Conservation (phyloP, 768 basidiomycete species). For the Podaxis sp. region DNA sequence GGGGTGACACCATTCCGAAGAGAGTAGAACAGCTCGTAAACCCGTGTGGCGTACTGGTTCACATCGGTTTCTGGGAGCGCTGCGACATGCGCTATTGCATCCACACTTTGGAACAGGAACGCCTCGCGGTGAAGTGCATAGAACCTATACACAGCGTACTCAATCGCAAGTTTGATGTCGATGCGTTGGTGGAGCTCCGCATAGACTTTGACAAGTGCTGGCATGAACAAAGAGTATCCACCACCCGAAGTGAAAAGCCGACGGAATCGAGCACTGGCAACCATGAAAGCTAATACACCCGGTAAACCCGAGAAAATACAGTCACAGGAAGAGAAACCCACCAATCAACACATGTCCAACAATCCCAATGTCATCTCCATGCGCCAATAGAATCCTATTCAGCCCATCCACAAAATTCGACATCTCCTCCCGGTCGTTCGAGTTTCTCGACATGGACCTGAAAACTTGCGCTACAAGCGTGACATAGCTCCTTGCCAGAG, state of each 20-base stretch:
- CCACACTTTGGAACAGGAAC: slow-evolving; percentile 73
- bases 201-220: slow-evolving; percentile 68
- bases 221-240: slow-evolving; percentile 76
- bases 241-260: slow-evolving; percentile 72
- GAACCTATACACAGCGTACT: slow-evolving; percentile 71
- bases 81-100: slow-evolving; percentile 55
- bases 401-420: slow-evolving; percentile 66
- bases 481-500: slow-evolving; percentile 66
- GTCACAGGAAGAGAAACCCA: slow-evolving; percentile 28
- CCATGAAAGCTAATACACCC: slow-evolving; percentile 54
- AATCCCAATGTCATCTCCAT: slow-evolving; percentile 75
- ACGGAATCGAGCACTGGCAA: slow-evolving; percentile 72
- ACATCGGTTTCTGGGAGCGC: slow-evolving; percentile 46
- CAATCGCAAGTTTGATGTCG: slow-evolving; percentile 64
- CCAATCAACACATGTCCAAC: slow-evolving; percentile 74
- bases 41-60: slow-evolving; percentile 50
- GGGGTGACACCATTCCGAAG: slow-evolving; percentile 42
- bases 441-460: slow-evolving; percentile 66
- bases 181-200: slow-evolving; percentile 53
- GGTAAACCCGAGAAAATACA: neutral
- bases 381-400: slow-evolving; percentile 63
- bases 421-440: slow-evolving; percentile 68
- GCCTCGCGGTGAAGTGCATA: slow-evolving; percentile 70
- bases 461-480: slow-evolving; percentile 70
- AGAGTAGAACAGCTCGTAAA: slow-evolving; percentile 59